Evolutionary conservation across 2,329 filamentous ascomycete genomes (phyloP), one percentile per base, ranked within the genome.

Genomic region (Cladophialophora exuberans): DNA sequence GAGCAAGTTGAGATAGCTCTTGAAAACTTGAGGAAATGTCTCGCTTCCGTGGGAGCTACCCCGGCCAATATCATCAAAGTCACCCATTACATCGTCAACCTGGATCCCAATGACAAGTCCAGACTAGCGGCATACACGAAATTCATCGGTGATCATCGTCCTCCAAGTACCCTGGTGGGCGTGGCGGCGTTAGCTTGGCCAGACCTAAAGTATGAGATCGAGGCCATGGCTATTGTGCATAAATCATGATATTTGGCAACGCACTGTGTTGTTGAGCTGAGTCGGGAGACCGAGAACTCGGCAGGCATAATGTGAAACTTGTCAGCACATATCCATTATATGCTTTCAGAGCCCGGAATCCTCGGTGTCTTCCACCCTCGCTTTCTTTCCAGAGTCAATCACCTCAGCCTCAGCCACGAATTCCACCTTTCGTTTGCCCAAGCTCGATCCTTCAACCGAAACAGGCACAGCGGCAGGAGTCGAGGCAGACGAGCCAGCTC

Each of bases 391-490:
- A 9, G 13, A 49, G 3, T 58, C 56, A 22, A 7, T 17, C 6
- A 52, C 49, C 31, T 58, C 61, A 17, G 39, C 51, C n/a, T 62
- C 57, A 17, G 62, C 62, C 39, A 54, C 31, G 28, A 57, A 61
- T 31, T 46, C 60, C 13, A 61, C 57, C 42, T 64, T 64, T 17
- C 64, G 60, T 53, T 65, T 65, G 31, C 59, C 60, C 25, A 57
- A 51, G 41, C 49, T 61, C 5, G 52, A 53, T 28, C 33, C 52
- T 23, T 53, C 47, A 3, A 43, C 43, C 28, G 18, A n/a, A 3
- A 28, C 45, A 23, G 48, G 18, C 38, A 49, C 42, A 15, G 57
- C 33, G 17, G 51, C 52, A 22, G 55, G 54, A n/a, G 52, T 61
- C 25, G 57, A 59, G 4, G 57, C 60, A 33, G 62, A 36, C 33